Base-by-base conservation (phyloP, 2,329 filamentous ascomycete species). In the Aspergillus jensenii region DNA sequence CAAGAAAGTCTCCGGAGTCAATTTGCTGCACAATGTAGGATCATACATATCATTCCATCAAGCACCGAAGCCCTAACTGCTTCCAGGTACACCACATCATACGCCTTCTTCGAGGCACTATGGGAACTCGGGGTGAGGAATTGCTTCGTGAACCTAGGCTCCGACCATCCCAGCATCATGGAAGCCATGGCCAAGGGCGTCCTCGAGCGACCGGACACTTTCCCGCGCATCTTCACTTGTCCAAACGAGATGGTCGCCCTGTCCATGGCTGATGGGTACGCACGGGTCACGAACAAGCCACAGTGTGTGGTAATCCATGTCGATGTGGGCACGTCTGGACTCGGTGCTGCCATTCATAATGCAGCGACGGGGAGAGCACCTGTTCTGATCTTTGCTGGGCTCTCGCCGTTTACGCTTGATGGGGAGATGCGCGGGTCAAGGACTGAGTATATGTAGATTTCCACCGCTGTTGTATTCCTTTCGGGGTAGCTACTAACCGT, bases 231-330 rank as follows among this genome's bases (percentile, higher is more conserved):
- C 61, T 88, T 92, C 55, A 93, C 90, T 21, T 92, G 89, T 68
- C 90, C 90, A 0, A 91, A 91, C 63, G 90, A 93, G 86, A 93
- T 93, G 89, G 90, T 93, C 6, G 90, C 90, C 25, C 83, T 93
- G 67, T 93, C 89, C 58, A 90, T 91, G 87, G 90, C 90, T 12
- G 90, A 93, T 71, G 90, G 90, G 52, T 92, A 90, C 68, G 89
- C 90, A 37, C 83, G 89, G 27, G 74, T 90, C 39, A 90, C 87
- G 5, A 84, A 85, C 53, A 84, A 89, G 65, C 88, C 89, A 0
- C 90, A 93, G 74, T 88, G 85, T 59, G 90, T 93, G 11, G 88
- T 93, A 61, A 84, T 93, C 2, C 90, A 93, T 67, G 90, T 93
- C 57, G 90, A 93, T 65, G 90, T 93, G n/a, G 90, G 90, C 25